Base-by-base conservation (phyloP, 2,329 filamentous ascomycete genomes). In the Apiospora arundinis region DNA sequence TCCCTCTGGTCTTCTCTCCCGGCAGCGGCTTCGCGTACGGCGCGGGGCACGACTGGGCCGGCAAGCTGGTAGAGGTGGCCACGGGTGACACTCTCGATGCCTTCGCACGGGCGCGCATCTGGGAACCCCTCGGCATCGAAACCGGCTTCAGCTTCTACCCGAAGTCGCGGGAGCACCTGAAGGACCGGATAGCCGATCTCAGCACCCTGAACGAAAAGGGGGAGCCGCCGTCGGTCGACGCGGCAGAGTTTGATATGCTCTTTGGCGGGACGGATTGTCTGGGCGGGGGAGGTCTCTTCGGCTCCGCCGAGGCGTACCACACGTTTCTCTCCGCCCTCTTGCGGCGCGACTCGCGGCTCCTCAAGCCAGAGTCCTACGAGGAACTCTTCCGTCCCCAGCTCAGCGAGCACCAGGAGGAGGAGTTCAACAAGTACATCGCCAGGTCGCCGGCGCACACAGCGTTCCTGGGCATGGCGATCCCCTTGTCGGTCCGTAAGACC, bases 321-420 rank as follows among this genome's bases (percentile, higher is more conserved):
- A 73, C 73, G 1, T 76, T 79, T 25, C 70, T 78, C 2, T 75
- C 75, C 4, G 77, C 77, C 0, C 49, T 79, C 4, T 65, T 75
- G 28, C 73, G 75, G 12, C 75, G 76, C 4, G 76, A 78, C n/a
- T 40, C 72, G 4, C 74, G 66, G n/a, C 71, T 79, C 6, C 69
- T 79, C 4, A 72, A n/a, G 18, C 65, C 73, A 1, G 68, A 72
- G 3, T 76, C 74, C 0, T 77, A 75, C 65, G 69, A 65, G 4
- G 77, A 79, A 45, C 74, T 78, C 7, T 78, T 79, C 65, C 74
- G 75, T 0, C 76, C 77, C 0, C 77, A 79, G 67, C 76, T 79
- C 2, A 72, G 78, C 25, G 75, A 76, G 44, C 56, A 65, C 28
- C 70, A 68, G 37, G 76, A 78, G 69, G 70, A 77, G 67, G 72